These are phyloP conservation scores for Diutina sp. DNA, from an alignment of 1,139 yeast species.

Conservation along the genomic window DNA sequence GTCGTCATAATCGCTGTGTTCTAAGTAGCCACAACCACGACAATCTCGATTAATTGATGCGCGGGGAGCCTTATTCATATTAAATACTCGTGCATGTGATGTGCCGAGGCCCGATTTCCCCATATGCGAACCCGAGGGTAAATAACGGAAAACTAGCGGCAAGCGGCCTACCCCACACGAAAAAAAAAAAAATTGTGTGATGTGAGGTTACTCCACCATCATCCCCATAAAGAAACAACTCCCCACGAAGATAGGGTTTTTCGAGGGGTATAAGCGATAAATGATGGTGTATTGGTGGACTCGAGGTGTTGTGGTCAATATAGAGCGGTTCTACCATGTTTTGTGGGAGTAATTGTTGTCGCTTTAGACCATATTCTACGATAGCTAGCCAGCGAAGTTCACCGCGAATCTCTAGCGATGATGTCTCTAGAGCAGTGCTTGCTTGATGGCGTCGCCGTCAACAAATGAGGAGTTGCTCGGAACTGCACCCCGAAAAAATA, in stretches of 20 bases:
- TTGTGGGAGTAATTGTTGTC: too few species aligned
- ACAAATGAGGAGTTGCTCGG: background rate
- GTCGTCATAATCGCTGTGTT: constrained; percentile 6
- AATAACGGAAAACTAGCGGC: background rate
- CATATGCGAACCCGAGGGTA: background rate
- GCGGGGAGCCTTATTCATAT: background rate
- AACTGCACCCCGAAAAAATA: background rate
- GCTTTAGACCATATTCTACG: background rate
- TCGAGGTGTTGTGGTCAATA: too few species aligned
- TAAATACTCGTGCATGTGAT: background rate
- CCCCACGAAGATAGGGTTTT: too few species aligned
- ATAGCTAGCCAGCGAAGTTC: background rate
- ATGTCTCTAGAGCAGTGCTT: background rate
- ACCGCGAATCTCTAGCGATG: background rate
- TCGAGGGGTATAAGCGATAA: too few species aligned
- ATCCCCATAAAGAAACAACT: too few species aligned
- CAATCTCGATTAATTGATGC: background rate
- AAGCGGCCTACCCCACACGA: background rate
- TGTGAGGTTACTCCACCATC: background rate
- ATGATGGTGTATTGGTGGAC: too few species aligned
- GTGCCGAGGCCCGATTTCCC: background rate
- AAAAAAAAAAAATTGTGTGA: background rate
- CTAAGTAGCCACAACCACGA: background rate
- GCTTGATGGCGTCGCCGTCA: background rate
- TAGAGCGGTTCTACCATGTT: too few species aligned